These are phyloP conservation scores for Plantago elongata DNA, from an alignment of 257 asterid species.

Conservation along the genomic window DNA sequence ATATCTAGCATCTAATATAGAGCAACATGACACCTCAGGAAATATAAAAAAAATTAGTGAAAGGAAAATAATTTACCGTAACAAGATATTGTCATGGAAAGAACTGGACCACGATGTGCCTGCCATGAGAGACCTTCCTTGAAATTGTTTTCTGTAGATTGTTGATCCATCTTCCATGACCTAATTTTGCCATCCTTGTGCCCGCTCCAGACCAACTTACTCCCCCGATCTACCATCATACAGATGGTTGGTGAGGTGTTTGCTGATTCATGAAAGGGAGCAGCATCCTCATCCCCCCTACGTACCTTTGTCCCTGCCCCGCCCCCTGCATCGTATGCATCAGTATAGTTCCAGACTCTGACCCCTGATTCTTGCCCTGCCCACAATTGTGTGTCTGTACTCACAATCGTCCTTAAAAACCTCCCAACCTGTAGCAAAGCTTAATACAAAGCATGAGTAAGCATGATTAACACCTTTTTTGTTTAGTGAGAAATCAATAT, in stretches of 20 bases:
- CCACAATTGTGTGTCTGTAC: slow-evolving; percentile 82
- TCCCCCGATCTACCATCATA: slow-evolving; percentile 74
- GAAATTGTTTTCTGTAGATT: slow-evolving; percentile 50
- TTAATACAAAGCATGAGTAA: not conserved
- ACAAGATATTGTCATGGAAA: slow-evolving; percentile 64
- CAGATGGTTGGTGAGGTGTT: slow-evolving; percentile 61
- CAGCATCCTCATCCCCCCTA: slow-evolving; percentile 94
- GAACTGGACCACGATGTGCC: slow-evolving; percentile 85
- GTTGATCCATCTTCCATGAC: slow-evolving; percentile 82
- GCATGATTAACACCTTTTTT: too few species aligned
- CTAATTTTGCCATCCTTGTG: slow-evolving; percentile 90
- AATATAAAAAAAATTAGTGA: not conserved
- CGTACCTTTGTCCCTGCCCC: slow-evolving; percentile 61
- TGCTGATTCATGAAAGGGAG: slow-evolving; percentile 75
- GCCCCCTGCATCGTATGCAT: slow-evolving; percentile 64
- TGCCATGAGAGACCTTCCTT: slow-evolving; percentile 90
- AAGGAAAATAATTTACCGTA: slow-evolving; percentile 50
- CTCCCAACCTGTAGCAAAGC: slow-evolving; percentile 58
- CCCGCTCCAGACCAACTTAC: slow-evolving; percentile 84
- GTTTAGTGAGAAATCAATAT: not conserved
- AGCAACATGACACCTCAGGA: too few species aligned
- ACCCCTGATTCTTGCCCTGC: slow-evolving; percentile 93
- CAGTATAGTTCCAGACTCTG: slow-evolving; percentile 79
- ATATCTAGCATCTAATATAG: too few species aligned
- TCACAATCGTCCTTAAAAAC: slow-evolving; percentile 69